phyloP scores from a whole-genome alignment of 1,139 yeast genomes.

The Scheffersomyces lignicola region DNA sequence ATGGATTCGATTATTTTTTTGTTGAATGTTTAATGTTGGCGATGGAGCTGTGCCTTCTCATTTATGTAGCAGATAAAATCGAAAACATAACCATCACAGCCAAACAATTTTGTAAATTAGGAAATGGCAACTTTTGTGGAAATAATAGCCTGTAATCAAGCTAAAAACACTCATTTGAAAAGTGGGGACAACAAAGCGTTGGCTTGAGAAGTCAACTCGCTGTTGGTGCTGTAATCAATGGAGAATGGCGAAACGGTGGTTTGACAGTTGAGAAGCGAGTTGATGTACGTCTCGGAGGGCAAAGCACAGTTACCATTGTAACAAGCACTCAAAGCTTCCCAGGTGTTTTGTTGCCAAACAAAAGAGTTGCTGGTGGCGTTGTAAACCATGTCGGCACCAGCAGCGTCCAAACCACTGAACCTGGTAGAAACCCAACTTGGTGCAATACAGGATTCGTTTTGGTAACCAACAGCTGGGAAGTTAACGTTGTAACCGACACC shows the following conservation, averaged over 20 bases:
- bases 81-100: no score
- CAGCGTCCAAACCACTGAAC: constrained; percentile 34
- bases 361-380: constrained; percentile 30
- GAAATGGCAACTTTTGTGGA: no score
- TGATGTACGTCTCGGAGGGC: constrained; percentile 33
- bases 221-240: constrained; percentile 43
- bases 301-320: constrained; percentile 36
- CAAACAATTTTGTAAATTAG: no score
- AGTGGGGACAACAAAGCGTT: constrained; percentile 25
- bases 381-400: constrained; percentile 29
- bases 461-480: constrained; percentile 41
- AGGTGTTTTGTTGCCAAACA: constrained; percentile 13
- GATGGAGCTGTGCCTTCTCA: no score
- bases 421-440: constrained; percentile 40
- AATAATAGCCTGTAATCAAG: no score
- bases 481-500: constrained; percentile 45
- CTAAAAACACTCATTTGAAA: no score
- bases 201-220: constrained; percentile 25
- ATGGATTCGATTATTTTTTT: no score
- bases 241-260: constrained; percentile 39
- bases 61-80: no score
- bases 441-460: constrained; percentile 29
- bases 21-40: no score
- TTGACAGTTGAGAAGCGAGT: constrained; percentile 27
- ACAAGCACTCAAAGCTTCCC: constrained; percentile 25